Base-by-base conservation (phyloP, 148 eudicot species). In the Vaccinium vitisidaea region DNA sequence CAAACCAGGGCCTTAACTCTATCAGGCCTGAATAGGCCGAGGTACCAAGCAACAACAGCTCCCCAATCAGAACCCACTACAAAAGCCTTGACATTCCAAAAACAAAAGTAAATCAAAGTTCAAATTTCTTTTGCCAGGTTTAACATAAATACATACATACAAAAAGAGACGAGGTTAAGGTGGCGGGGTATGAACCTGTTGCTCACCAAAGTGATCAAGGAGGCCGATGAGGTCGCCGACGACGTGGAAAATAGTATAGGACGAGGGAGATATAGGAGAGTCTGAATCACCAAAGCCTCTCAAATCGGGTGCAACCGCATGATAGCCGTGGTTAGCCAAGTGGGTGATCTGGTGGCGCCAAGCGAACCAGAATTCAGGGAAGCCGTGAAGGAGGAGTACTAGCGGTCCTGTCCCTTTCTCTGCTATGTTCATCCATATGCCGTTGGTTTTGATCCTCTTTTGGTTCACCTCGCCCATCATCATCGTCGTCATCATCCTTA, bases 61-160 rank as follows among this genome's bases (percentile, higher is more conserved):
- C 94, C 94, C 92, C 92, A 92, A 70, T 92, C 92, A 79, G 63
- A 80, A 73, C 94, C 91, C 87, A 87, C 93, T 75, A 90, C 91
- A 84, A 88, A 87, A 3, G 88, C 92, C 93, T 91, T 65, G 5
- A 73, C 11, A 73, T 19, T 49, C 84, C 58, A 43, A 73, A 19
- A 10, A 18, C 16, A 77, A 13, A 6, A 36, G 32, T 2, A 13
- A n/a, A 70, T 30, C 6, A 53, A 71, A 71, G 10, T 23, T 80
- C 7, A 80, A 58, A 21, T 19, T 2, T 4, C 3, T 80, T 21
- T 30, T 2, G 16, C n/a, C 46, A 3, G 21, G 74, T 27, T 69
- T 12, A 36, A 46, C 25, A 46, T 11, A 3, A 77, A 50, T 32
- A 46, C 25, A 19, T 48, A 81, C 5, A 82, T 14, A 27, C 18